Evolutionary conservation across 140 eudicot genomes (phyloP).

Genomic region (Senecio squalidus): DNA sequence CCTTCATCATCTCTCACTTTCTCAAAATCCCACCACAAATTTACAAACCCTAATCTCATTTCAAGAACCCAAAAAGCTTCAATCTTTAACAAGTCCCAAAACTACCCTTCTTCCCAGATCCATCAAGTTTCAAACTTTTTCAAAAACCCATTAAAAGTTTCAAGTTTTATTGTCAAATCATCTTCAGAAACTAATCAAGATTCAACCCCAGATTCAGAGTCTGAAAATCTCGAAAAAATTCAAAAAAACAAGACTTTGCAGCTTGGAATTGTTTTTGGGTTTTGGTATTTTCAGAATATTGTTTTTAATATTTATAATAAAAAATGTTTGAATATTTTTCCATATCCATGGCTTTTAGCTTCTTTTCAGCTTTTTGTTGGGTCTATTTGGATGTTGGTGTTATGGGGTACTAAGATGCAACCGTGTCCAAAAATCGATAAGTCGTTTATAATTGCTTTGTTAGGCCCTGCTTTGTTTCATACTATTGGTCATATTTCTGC

Average conservation of each 20-base stretch:
- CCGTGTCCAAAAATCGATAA: conserved; percentile 70
- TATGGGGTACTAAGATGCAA: conserved; percentile 77
- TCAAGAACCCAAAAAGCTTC: conserved; percentile 22
- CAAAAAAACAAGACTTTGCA: conserved; percentile 57
- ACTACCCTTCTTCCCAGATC: conserved; percentile 39
- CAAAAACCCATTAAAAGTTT: not conserved
- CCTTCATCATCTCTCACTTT: conserved; percentile 59
- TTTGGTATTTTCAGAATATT: conserved; percentile 91
- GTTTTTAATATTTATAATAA: conserved; percentile 86
- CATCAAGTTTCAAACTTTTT: conserved; percentile 6
- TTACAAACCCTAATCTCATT: conserved; percentile 30
- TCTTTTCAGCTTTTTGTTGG: conserved; percentile 81
- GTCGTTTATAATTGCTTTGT: conserved; percentile 65
- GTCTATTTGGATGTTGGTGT: conserved; percentile 71
- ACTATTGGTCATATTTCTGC: conserved; percentile 97
- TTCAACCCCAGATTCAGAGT: conserved; percentile 53
- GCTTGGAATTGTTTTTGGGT: conserved; percentile 68
- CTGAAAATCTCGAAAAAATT: conserved; percentile 28
- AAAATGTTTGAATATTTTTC: conserved; percentile 71
- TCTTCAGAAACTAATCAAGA: conserved; percentile 47
- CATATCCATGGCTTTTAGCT: conserved; percentile 92
- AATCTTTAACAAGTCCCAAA: conserved; percentile 24
- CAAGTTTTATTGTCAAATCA: conserved; percentile 24
- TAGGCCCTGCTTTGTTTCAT: conserved; percentile 95
- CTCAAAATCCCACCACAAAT: conserved; percentile 43